These are phyloP conservation scores for Candida coleopterorum DNA, from an alignment of 805 yeast genomes.

Conservation along the genomic window DNA sequence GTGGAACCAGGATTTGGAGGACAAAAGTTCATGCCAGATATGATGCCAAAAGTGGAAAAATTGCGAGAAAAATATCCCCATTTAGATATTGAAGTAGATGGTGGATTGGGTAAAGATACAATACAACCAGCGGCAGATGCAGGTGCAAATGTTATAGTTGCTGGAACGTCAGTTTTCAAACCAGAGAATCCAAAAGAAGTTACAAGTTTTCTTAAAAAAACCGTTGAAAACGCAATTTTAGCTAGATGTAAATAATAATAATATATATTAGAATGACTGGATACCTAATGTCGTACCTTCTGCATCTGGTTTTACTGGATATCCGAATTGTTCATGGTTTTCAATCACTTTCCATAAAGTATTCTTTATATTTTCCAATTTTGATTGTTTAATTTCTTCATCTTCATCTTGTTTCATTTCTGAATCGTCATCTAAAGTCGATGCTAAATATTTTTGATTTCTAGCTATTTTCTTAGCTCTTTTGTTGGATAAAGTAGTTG, in stretches of 20 bases:
- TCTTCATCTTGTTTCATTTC: conserved; percentile 46
- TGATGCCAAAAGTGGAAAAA: conserved; percentile 92
- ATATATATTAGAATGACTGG: conserved; percentile 43
- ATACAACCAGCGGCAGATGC: conserved; percentile 88
- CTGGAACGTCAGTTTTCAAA: conserved; percentile 91
- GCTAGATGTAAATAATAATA: conserved; percentile 17
- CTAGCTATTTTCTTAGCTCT: conserved; percentile 75
- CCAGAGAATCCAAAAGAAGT: conserved; percentile 77
- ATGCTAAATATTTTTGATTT: conserved; percentile 64
- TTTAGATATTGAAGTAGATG: conserved; percentile 91
- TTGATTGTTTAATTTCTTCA: conserved; percentile 20
- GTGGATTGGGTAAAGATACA: conserved; percentile 87
- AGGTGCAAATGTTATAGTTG: conserved; percentile 97
- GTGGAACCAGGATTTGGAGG: conserved; percentile 99
- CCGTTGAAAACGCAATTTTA: conserved; percentile 50
- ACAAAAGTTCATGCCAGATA: conserved; percentile 87
- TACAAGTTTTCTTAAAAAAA: conserved; percentile 60
- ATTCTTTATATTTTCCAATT: conserved; percentile 49
- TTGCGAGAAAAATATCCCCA: conserved; percentile 72
- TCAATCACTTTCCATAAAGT: conserved; percentile 73
- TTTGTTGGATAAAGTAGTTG: conserved; percentile 67
- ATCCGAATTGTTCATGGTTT: conserved; percentile 45
- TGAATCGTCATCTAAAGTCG: conserved; percentile 45
- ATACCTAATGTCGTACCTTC: conserved; percentile 85
- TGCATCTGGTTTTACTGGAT: conserved; percentile 44